These are phyloP conservation scores for Arthrobotrys sinensis DNA, from an alignment of 2,329 filamentous ascomycete species.

Conservation along the genomic window DNA sequence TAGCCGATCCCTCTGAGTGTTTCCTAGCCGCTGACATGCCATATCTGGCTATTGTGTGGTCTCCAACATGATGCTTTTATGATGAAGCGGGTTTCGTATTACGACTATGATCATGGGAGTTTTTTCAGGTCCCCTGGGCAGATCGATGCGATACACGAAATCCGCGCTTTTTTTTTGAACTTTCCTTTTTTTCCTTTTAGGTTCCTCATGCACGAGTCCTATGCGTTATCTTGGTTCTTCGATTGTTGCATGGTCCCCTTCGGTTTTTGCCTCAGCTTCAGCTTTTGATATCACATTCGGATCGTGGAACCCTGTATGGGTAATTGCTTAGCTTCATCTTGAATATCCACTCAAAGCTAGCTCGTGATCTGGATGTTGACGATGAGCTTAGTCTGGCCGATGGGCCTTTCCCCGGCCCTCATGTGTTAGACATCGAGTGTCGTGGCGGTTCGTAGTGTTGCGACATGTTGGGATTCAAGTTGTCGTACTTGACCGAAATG, in stretches of 20 bases:
- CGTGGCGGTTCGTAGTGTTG: constrained; percentile 32
- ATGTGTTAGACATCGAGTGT: neutral
- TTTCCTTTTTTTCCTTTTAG: neutral
- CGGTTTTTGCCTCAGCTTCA: constrained; percentile 58
- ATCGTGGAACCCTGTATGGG: constrained; percentile 40
- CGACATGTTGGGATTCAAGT: constrained; percentile 25
- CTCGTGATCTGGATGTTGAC: constrained; percentile 44
- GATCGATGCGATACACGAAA: constrained; percentile 11
- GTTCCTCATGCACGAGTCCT: constrained; percentile 13
- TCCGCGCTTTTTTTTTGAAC: constrained; percentile 12
- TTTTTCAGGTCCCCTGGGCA: constrained; percentile 22
- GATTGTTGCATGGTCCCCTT: constrained; percentile 23
- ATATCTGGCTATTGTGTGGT: constrained; percentile 55
- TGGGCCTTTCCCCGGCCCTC: too few species aligned
- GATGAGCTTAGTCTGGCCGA: neutral
- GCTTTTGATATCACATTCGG: constrained; percentile 40
- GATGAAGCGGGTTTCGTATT: constrained; percentile 55
- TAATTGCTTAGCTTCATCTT: constrained; percentile 38
- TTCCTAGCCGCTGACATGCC: constrained; percentile 60
- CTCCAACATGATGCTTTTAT: constrained; percentile 42
- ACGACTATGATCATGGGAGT: constrained; percentile 44
- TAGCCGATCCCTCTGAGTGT: constrained; percentile 50
- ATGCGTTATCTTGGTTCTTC: constrained; percentile 38
- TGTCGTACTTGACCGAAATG: constrained; percentile 44
- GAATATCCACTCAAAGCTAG: constrained; percentile 36